Percentiles rank a stretch among this genome's conserved stretches.
Evolutionary conservation across 2,329 filamentous ascomycete species (phyloP).

Genomic region (Calonectria pauciramosa): DNA sequence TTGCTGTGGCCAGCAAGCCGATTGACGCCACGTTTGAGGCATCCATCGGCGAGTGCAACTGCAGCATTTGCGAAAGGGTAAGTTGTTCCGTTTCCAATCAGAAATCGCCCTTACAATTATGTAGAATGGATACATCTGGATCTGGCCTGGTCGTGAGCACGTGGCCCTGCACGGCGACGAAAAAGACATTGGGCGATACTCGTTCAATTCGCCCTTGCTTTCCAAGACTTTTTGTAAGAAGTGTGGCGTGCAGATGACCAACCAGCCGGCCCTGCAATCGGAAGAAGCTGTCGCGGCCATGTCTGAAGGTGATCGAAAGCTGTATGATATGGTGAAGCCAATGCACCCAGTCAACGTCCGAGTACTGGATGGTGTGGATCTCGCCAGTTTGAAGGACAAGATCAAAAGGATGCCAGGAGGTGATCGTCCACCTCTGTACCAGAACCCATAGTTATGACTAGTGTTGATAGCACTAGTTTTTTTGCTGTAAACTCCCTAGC

Average conservation of each 20-base stretch:
- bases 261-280: slow-evolving; percentile 45
- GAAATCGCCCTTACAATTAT: neutral
- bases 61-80: slow-evolving; percentile 63
- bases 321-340: slow-evolving; percentile 28
- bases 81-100: slow-evolving; percentile 1
- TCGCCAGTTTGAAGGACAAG: slow-evolving; percentile 10
- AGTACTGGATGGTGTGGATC: slow-evolving; percentile 32
- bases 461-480: no score
- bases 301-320: slow-evolving; percentile 41
- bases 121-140: slow-evolving; percentile 60
- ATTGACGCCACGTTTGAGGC: slow-evolving; percentile 55
- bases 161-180: slow-evolving; percentile 55
- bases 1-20: slow-evolving; percentile 58
- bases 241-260: slow-evolving; percentile 61
- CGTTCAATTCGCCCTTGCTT: slow-evolving; percentile 48
- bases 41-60: slow-evolving; percentile 60
- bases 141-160: slow-evolving; percentile 56
- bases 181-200: slow-evolving; percentile 56
- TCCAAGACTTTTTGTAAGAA: slow-evolving; percentile 63
- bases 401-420: neutral
- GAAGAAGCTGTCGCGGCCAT: slow-evolving; percentile 54
- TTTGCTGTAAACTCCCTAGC: no score
- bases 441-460: neutral
- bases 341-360: slow-evolving; percentile 55
- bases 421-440: neutral